Percentiles rank a stretch among this genome's conserved stretches.
These are phyloP conservation scores for Blastocystis sp. DNA, from an alignment of 352 stramenopile genomes.

Conservation along the genomic window DNA sequence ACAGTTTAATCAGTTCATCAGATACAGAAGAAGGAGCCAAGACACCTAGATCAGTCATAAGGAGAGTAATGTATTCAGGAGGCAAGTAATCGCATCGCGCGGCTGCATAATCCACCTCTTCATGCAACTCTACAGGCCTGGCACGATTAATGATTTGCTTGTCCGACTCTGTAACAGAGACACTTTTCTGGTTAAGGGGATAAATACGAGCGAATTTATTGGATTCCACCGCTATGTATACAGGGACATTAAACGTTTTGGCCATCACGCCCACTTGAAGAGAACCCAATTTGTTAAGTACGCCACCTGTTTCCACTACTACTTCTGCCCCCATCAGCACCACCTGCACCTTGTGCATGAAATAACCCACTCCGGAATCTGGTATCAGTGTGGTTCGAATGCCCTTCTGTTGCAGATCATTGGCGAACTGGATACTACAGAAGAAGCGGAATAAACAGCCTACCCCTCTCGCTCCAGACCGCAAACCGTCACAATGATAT, in stretches of 20 bases:
- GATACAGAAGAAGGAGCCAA: slow-evolving; percentile 26
- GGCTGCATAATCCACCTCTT: slow-evolving; percentile 15
- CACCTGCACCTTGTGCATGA: slow-evolving; percentile 35
- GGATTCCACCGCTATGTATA: slow-evolving; percentile 43
- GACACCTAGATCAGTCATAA: slow-evolving; percentile 44
- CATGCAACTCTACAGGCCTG: not conserved
- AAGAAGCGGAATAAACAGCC: not conserved
- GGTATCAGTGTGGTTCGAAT: slow-evolving; percentile 56
- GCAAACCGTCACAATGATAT: slow-evolving; percentile 7
- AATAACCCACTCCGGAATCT: slow-evolving; percentile 55
- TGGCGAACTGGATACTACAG: slow-evolving; percentile 25
- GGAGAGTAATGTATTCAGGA: slow-evolving; percentile 35
- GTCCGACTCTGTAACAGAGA: not conserved
- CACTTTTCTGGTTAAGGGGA: slow-evolving; percentile 29
- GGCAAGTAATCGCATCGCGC: slow-evolving; percentile 34
- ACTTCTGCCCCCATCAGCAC: slow-evolving; percentile 51
- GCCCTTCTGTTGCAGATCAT: not conserved
- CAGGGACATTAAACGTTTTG: slow-evolving; percentile 52
- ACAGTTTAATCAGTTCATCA: slow-evolving; percentile 40
- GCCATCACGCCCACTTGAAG: slow-evolving; percentile 46
- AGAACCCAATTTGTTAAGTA: slow-evolving; percentile 61
- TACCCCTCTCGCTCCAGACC: slow-evolving; percentile 50
- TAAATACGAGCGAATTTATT: slow-evolving; percentile 59
- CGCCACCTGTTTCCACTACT: slow-evolving; percentile 43
- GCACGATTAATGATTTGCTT: not conserved